A percentile compares a stretch with the other conserved stretches of the same genome.
Evolutionary conservation across 2,329 filamentous ascomycete genomes (phyloP).

Genomic region (Phaeosphaeria sp.): DNA sequence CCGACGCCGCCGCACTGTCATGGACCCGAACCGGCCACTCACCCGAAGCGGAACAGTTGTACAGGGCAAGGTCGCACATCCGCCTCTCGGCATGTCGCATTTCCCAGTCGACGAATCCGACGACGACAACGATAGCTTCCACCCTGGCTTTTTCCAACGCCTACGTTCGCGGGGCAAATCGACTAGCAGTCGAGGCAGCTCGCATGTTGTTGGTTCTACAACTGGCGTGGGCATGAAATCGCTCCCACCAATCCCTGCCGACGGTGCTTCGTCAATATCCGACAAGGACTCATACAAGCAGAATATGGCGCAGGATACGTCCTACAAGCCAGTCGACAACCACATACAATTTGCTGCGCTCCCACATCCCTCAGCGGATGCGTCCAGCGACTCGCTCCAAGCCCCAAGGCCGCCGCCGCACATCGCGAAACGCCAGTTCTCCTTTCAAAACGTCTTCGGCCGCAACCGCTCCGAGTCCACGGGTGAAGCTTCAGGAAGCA

Average conservation of each 20-base stretch:
- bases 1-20: constrained; percentile 71
- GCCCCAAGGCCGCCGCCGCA: constrained; percentile 67
- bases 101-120: constrained; percentile 71
- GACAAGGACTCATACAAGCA: constrained; percentile 56
- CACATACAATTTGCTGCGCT: constrained; percentile 55
- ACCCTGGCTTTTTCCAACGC: constrained; percentile 57
- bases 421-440: constrained; percentile 77
- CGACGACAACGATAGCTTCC: constrained; percentile 45
- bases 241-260: constrained; percentile 28
- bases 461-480: constrained; percentile 50
- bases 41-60: constrained; percentile 46
- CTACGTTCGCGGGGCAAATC: constrained; percentile 45
- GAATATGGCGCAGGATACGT: constrained; percentile 55
- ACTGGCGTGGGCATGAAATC: constrained; percentile 29
- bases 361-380: constrained; percentile 30
- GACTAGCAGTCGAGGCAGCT: constrained; percentile 29
- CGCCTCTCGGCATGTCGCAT: constrained; percentile 85
- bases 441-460: constrained; percentile 85
- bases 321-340: constrained; percentile 50
- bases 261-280: constrained; percentile 32
- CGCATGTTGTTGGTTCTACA: constrained; percentile 17
- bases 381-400: constrained; percentile 53
- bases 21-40: constrained; percentile 51
- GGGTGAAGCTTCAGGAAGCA: constrained; percentile 24
- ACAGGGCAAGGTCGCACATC: constrained; percentile 65